phyloP scores from a whole-genome alignment of 1,284 basidiomycete species.

The Wallemia hederae region DNA sequence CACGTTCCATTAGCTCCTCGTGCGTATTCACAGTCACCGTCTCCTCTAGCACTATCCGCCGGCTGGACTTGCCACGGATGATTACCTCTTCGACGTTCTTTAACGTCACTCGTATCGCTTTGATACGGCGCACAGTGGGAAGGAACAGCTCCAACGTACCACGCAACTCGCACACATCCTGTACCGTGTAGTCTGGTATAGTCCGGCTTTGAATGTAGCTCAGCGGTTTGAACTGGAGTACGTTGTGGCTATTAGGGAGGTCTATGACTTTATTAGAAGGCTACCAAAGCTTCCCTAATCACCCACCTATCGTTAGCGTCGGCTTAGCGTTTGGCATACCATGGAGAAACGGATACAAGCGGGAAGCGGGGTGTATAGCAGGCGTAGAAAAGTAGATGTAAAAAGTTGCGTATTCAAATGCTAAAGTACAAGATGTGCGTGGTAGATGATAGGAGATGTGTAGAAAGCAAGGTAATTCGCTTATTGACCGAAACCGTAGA shows the following conservation, averaged over 20 bases:
- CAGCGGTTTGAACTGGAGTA: neutral
- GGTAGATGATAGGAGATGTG: neutral
- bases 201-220: neutral
- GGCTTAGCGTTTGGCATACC: neutral
- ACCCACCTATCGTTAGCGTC: neutral
- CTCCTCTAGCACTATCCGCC: neutral
- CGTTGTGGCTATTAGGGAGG: neutral
- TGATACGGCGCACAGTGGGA: neutral
- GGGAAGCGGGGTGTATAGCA: neutral
- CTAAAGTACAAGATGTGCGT: neutral
- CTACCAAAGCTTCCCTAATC: too few species aligned
- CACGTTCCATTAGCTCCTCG: neutral
- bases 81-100: neutral
- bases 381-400: too few species aligned
- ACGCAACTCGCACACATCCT: neutral
- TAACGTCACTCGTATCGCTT: neutral
- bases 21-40: neutral
- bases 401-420: neutral
- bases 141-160: neutral
- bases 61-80: neutral
- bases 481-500: conserved; percentile 54
- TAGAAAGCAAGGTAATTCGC: neutral
- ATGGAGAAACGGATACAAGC: neutral
- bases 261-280: too few species aligned
- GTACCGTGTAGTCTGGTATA: neutral